A percentile compares a stretch with the other conserved stretches of the same genome.
phyloP scores from a whole-genome alignment of 2,329 filamentous ascomycete genomes.

The Verticillium zaregamsianum region DNA sequence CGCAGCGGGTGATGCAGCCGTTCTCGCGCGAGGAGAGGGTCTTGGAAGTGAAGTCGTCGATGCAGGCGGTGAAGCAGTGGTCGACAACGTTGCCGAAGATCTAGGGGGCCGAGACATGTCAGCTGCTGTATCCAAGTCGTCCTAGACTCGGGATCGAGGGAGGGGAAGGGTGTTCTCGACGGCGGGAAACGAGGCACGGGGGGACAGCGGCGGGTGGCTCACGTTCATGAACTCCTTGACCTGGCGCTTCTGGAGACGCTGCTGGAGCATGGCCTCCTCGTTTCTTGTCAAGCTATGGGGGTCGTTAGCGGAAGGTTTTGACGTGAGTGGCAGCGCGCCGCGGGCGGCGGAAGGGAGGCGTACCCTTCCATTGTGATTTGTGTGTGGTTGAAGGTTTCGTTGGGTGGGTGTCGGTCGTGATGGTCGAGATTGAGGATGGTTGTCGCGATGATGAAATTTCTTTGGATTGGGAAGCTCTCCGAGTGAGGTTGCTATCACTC shows the following conservation, averaged over 20 bases:
- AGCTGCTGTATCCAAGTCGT: neutral
- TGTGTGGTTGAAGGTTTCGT: neutral
- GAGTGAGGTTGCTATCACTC: neutral
- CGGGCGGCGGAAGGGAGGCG: neutral
- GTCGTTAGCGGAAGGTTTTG: constrained; percentile 5
- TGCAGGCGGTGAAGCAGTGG: constrained; percentile 93
- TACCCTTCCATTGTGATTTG: constrained; percentile 16
- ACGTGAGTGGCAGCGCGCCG: neutral
- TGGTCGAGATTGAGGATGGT: constrained; percentile 1
- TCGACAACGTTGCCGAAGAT: constrained; percentile 67
- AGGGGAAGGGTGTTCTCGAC: neutral
- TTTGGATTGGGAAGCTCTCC: constrained; percentile 4
- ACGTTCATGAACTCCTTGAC: constrained; percentile 99
- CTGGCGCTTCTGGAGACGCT: constrained; percentile 95
- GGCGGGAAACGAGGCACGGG: constrained; percentile 14
- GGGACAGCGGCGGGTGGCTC: constrained; percentile 28
- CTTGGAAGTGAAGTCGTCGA: constrained; percentile 98
- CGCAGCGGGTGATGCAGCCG: constrained; percentile 89
- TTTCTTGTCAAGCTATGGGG: constrained; percentile 57
- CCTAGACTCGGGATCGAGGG: neutral
- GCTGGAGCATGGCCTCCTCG: constrained; percentile 90
- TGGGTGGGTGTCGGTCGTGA: neutral
- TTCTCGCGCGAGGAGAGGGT: constrained; percentile 83
- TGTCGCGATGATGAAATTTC: constrained; percentile 15
- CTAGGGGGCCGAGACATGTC: constrained; percentile 24